Evolutionary conservation across 2,329 filamentous ascomycete genomes (phyloP).

Genomic region (Pseudogymnoascus sp.): DNA sequence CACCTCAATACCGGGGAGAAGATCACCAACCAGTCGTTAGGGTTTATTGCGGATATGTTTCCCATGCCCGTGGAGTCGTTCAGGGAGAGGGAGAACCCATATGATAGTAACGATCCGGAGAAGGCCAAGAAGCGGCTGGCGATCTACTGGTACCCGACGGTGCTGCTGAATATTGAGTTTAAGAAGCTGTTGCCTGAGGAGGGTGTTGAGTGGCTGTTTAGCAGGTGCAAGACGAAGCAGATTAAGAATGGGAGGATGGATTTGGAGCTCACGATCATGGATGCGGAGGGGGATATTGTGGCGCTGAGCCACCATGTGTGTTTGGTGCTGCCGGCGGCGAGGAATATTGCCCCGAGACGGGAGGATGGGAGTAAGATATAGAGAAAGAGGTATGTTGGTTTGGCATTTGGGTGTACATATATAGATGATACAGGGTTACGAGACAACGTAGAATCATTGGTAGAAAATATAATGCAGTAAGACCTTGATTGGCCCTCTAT

Average conservation of each 20-base stretch:
- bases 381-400: background rate
- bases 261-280: conserved; percentile 59
- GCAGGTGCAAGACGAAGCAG: conserved; percentile 55
- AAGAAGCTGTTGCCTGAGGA: conserved; percentile 61
- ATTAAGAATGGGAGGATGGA: conserved; percentile 67
- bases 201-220: conserved; percentile 65
- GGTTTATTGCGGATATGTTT: conserved; percentile 60
- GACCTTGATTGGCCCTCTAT: too few relatives aligned
- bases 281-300: conserved; percentile 55
- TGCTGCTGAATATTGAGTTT: conserved; percentile 66
- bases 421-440: background rate
- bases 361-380: conserved; percentile 15
- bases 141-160: conserved; percentile 41
- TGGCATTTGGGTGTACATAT: background rate
- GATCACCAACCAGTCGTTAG: conserved; percentile 57
- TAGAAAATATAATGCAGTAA: background rate
- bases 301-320: conserved; percentile 61
- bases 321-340: conserved; percentile 52
- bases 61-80: conserved; percentile 54
- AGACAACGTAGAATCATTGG: background rate
- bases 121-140: conserved; percentile 22
- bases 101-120: conserved; percentile 17
- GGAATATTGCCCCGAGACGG: conserved; percentile 40
- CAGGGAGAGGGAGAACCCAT: conserved; percentile 24
- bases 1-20: conserved; percentile 48